phyloP scores from a whole-genome alignment of 306 rosid genomes.

The Aeschynomene evenia region DNA sequence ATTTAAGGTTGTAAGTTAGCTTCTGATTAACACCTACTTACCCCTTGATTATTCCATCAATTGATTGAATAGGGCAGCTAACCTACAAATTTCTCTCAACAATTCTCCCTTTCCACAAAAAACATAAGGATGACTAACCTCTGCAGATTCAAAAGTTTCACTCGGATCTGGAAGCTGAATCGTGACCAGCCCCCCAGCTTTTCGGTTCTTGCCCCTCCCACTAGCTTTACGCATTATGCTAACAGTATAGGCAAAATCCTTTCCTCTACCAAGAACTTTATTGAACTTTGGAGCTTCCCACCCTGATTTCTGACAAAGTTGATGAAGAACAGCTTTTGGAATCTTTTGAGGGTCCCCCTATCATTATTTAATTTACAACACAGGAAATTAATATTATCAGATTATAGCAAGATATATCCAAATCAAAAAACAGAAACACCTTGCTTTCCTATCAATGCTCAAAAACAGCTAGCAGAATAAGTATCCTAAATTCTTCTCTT shows the following conservation, averaged over 20 bases:
- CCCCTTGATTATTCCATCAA: not conserved
- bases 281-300: constrained; percentile 96
- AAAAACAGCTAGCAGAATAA: constrained; percentile 10
- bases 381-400: constrained; percentile 10
- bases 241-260: constrained; percentile 58
- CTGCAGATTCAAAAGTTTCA: constrained; percentile 67
- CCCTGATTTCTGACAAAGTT: constrained; percentile 88
- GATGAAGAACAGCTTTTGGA: constrained; percentile 96
- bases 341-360: constrained; percentile 87
- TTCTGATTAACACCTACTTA: not conserved
- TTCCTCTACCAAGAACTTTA: constrained; percentile 65
- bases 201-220: constrained; percentile 94
- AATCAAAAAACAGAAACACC: not conserved
- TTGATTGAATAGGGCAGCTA: not conserved
- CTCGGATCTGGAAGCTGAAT: constrained; percentile 82
- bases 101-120: not conserved
- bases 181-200: constrained; percentile 85
- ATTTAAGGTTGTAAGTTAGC: not conserved
- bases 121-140: constrained; percentile 51
- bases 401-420: constrained; percentile 19
- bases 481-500: not conserved
- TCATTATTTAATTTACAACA: constrained; percentile 22
- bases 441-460: not conserved
- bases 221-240: constrained; percentile 84
- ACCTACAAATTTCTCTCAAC: not conserved